Evolutionary conservation across 2,329 filamentous ascomycete genomes (phyloP), one percentile per base, ranked within the genome.

Genomic region (Lasiodiplodia hormozganensis): DNA sequence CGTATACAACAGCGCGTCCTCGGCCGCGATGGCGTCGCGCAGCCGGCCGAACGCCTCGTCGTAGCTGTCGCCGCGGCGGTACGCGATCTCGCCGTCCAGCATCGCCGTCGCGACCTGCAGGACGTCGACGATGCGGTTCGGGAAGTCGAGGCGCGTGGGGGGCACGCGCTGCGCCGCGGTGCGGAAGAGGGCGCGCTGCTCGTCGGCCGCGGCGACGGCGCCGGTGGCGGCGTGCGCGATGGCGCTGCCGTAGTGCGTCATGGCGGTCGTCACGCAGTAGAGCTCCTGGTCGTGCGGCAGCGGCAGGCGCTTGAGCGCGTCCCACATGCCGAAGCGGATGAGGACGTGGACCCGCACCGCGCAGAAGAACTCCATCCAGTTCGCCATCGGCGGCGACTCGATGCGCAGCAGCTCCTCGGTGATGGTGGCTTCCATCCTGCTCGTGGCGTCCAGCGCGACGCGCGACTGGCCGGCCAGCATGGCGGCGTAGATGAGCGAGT

Each of bases 251-350:
- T 51, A 51, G 21, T 51, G 6, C n/a, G 21, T n/a, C 18, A n/a
- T 51, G 16, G 21, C 21, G 10, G 18, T 51, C 14, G 47, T 51
- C 3, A 51, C 47, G 47, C 47, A 51, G 78, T 92, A 93, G 0
- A 94, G 82, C 0, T 82, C 75, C 16, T 75, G 71, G 70, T 94
- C 90, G 0, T 76, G 66, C 0, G 90, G 91, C 0, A 91, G 70
- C 0, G 79, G 69, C 1, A 92, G 77, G 1, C 80, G 77, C 8
- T 91, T 78, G 25, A 94, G 82, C 0, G 92, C 89, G 0, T 88
- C 74, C 92, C 92, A 94, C n/a, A 81, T 82, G 0, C 92, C 92
- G 72, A 94, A 95, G 0, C 92, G 87, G 54, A 95, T 84, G 18
- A 92, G 81, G 1, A 89, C 88, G 75, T 95, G 92, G 1, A 90